Evolutionary conservation across 2,329 filamentous ascomycete species (phyloP), one percentile per base, ranked within the genome.

Genomic region (Apiospora rasikravindrae): DNA sequence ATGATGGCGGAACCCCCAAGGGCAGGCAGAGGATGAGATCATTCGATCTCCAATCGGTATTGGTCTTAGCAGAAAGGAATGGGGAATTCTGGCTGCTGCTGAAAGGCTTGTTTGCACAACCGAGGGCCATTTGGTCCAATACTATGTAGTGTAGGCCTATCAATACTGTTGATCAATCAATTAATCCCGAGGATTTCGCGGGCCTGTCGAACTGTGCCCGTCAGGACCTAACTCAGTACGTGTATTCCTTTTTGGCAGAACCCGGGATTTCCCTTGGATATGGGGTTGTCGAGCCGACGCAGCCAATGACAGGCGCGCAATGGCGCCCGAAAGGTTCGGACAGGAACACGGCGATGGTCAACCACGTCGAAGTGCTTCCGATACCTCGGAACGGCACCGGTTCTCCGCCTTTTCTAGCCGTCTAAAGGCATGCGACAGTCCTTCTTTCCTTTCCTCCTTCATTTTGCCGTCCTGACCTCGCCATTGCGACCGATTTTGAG

Each of bases 361-460:
- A 51, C 68, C 47, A 69, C 68, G 68, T 69, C 47, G 47, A 57
- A 53, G 33, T 51, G 24, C 47, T 69, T 53, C 68, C 68, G 68
- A 69, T 37, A 11, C 49, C n/a, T 69, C 68, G 68, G 68, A 57
- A 57, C 68, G 68, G 68, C 47, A 53, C 29, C 68, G 45, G 47
- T 69, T 69, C 68, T 69, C 68, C 68, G 68, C 47, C 33, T 68
- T 68, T 68, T 47, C 66, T 33, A 68, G 5, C 57, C 57, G 57
- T 64, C 57, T 64, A 64, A 64, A 64, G 57, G 22, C 57, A 64
- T 64, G 29, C 57, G 57, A n/a, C 11, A 22, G 3, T 11, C 29
- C 40, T 24, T 40, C 57, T 40, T 40, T 37, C 67, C 44, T n/a
- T 69, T 69, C 44, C 67, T 49, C 47, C 67, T 26, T 47, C 67